Evolutionary conservation across 2,329 filamentous ascomycete species (phyloP), one percentile per base, ranked within the genome.

Genomic region (Botryosphaeria agaves): DNA sequence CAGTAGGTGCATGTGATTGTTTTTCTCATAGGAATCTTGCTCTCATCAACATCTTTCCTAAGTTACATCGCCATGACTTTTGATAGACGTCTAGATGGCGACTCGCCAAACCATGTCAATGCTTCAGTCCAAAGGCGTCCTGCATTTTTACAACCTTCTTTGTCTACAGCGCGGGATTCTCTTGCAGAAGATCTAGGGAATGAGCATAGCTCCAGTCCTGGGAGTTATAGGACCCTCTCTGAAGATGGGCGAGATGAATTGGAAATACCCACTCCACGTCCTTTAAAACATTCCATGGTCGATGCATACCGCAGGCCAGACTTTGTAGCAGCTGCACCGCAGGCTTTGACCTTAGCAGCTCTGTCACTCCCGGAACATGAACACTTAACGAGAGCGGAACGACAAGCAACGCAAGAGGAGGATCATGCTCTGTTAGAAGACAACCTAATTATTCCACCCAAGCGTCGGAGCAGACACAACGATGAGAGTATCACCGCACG

Each of bases 241-340:
- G 8, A 23, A 3, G 20, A 23, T 23, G 20, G 20, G 3, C 12
- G 8, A 23, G 20, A 23, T 23, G 20, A 23, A 8, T 23, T 12
- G 8, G 20, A 24, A 18, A n/a, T 25, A 18, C 12, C 29, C 18
- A 25, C 18, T 18, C n/a, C 4, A 21, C 24, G 18, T 8, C 11
- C 23, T n/a, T n/a, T n/a, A 18, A 17, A 11, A 18, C 53, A 58
- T 36, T 67, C 69, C 11, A 62, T 77, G 56, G 61, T 64, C 12
- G 65, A 68, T 20, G 69, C 69, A 18, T 93, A 89, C 55, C 72
- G 79, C 32, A 69, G 83, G 27, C 81, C 83, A 1, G 79, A 73
- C 40, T 78, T 76, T 46, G 74, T 89, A 26, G 74, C 76, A 18
- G 78, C 76, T 8, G 75, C 76, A 15, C 66, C 72, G 1, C 65